phyloP scores from a whole-genome alignment of 2,329 filamentous ascomycete genomes.

The Coleophoma crateriformis region DNA sequence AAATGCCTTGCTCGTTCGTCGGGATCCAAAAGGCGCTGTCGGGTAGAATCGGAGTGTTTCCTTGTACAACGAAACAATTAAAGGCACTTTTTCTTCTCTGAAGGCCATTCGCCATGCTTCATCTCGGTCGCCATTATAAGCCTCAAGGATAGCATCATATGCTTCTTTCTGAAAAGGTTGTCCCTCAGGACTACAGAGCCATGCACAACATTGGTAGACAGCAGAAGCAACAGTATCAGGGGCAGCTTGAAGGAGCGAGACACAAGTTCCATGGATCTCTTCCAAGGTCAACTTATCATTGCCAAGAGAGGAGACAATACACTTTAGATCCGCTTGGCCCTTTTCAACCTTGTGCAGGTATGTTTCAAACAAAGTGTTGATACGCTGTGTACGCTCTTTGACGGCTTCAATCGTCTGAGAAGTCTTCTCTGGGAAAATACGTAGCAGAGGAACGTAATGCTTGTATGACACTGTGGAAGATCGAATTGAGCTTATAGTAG shows the following conservation, averaged over 20 bases:
- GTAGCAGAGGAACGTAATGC: constrained; percentile 14
- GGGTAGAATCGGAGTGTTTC: constrained; percentile 18
- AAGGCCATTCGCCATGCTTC: constrained; percentile 18
- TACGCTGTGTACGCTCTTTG: not conserved
- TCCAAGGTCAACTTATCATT: constrained; percentile 10
- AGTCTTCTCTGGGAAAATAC: not conserved
- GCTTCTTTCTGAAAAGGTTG: constrained; percentile 8
- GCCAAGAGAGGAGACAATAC: not conserved
- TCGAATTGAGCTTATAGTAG: constrained; percentile 15
- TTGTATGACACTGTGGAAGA: constrained; percentile 16
- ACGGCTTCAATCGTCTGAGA: not conserved
- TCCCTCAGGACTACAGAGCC: constrained; percentile 12
- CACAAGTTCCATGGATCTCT: constrained; percentile 15
- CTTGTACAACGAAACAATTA: constrained; percentile 17
- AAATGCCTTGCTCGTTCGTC: constrained; percentile 13
- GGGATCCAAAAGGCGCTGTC: constrained; percentile 13
- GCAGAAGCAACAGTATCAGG: constrained; percentile 16
- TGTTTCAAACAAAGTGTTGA: not conserved
- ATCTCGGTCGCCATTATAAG: constrained; percentile 5
- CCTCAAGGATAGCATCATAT: constrained; percentile 11
- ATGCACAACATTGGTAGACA: constrained; percentile 12
- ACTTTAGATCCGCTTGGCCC: not conserved
- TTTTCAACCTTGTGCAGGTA: not conserved
- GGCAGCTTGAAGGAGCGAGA: constrained; percentile 15
- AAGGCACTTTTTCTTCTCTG: constrained; percentile 16